Evolutionary conservation across 2,329 filamentous ascomycete genomes (phyloP), one percentile per base, ranked within the genome.

Genomic region (Verticillium nubilum): DNA sequence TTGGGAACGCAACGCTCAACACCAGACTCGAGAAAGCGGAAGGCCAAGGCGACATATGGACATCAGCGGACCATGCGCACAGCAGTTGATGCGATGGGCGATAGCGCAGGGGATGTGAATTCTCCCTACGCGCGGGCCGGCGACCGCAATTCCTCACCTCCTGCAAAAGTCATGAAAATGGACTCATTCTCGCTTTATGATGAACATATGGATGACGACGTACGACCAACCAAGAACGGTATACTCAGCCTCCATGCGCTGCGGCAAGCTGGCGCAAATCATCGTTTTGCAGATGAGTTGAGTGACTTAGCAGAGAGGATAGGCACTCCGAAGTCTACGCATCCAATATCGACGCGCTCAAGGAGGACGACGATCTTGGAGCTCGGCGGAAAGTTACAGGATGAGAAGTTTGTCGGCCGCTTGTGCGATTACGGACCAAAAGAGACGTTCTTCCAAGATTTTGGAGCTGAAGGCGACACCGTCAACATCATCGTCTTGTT

Each of bases 341-440:
- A 71, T 28, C 66, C 68, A 17, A 75, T 78, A 35, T 70, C 79
- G 6, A 75, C 76, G 3, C 84, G 83, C 0, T 76, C 83, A 67
- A 76, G 86, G 63, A 78, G 86, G 58, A 80, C 81, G 57, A 84
- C 84, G 1, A 72, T 89, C 50, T 72, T 88, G 4, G 86, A 89
- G 63, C 70, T 89, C 50, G 81, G 81, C 1, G 77, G 80, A 52
- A 86, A 85, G 66, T 76, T 88, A 50, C 80, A 82, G 55, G 77
- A 87, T 56, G 86, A 86, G 66, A 78, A 78, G 1, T 92, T 90
- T 66, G 77, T 85, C 28, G 78, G 80, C 19, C 87, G 90, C 62
- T 92, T 97, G 66, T 81, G 89, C 23, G 87, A 92, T 62, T 87
- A 91, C 64, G 85, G 86, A 6, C 85, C 89, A 59, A 89, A 91